Evolutionary conservation across 2,329 filamentous ascomycete genomes (phyloP), one percentile per base, ranked within the genome.

Genomic region (Didymella exigua): DNA sequence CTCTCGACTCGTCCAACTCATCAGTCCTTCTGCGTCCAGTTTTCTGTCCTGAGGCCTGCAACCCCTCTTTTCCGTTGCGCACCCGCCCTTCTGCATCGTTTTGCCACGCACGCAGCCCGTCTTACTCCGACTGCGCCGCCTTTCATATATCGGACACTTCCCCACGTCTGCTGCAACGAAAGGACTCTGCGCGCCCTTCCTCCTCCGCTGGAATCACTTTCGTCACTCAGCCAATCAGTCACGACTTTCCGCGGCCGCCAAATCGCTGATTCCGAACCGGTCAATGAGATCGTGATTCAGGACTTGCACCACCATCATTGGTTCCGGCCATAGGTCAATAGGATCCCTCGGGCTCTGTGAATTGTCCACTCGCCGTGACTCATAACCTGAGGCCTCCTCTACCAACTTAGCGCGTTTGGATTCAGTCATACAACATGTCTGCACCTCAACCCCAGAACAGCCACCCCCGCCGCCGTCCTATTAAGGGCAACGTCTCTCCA

Each of bases 401-500:
- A 38, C 54, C 65, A 60, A 59, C 51, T 56, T 59, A 63, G 60
- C 56, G 55, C 56, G 63, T 60, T 54, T 61, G 48, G 55, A 59
- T 46, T 67, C 67, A 75, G 69, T 75, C 71, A 74, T 62, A 66
- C 52, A 71, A 60, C 63, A 77, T 77, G 74, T 72, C 72, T 51
- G 63, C 68, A 57, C 59, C 75, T 66, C 69, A 71, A 56, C 59
- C 74, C 66, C 69, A 71, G 54, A 78, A 70, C 56, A 68, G 68
- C 59, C 72, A 80, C 62, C 78, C 78, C 64, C 78, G 79, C 63
- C 78, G 79, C 65, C 76, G 77, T 43, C 73, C 77, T 76, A 58
- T 69, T 72, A 76, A 76, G 69, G 67, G 64, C 52, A 65, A 66
- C 42, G 59, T 62, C 63, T 60, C 72, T 49, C 66, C 70, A 63